Evolutionary conservation across 2,329 filamentous ascomycete genomes (phyloP).

Genomic region (Malbranchea cinnamomea): DNA sequence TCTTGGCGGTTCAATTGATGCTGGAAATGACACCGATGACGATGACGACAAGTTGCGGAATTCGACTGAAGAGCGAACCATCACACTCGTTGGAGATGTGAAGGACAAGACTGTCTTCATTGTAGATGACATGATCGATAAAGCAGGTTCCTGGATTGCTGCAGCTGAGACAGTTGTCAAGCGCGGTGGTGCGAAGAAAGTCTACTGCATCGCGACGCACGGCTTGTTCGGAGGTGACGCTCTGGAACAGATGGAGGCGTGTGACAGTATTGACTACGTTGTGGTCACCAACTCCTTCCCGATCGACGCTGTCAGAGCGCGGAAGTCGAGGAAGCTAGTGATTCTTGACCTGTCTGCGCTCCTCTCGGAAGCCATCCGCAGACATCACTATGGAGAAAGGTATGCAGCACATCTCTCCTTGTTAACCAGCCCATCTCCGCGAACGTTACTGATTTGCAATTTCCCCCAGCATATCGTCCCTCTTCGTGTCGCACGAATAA

Average conservation of each 20-base stretch:
- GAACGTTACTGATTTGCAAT: constrained; percentile 1
- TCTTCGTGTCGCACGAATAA: constrained; percentile 48
- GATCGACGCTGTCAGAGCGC: constrained; percentile 59
- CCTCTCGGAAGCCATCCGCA: constrained; percentile 78
- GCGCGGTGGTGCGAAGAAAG: constrained; percentile 75
- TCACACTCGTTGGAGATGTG: constrained; percentile 94
- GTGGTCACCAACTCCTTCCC: constrained; percentile 97
- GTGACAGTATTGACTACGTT: constrained; percentile 85
- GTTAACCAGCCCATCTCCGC: neutral
- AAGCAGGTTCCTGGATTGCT: constrained; percentile 90
- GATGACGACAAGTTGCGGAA: constrained; percentile 52
- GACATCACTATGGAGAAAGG: constrained; percentile 87
- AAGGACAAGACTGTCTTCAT: constrained; percentile 79
- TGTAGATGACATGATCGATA: constrained; percentile 98
- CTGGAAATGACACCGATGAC: constrained; percentile 77
- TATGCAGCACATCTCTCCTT: constrained; percentile 43
- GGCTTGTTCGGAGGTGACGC: constrained; percentile 85
- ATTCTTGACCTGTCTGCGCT: constrained; percentile 80
- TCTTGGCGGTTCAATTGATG: constrained; percentile 73
- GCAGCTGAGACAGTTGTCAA: constrained; percentile 95
- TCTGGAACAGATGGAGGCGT: constrained; percentile 76
- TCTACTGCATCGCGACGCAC: constrained; percentile 96
- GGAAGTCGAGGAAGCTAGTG: constrained; percentile 65
- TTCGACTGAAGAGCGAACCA: constrained; percentile 75
- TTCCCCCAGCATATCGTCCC: constrained; percentile 8